Conservation (phyloP, 1,139 yeast genomes). For the Nakaseomyces bracarensis region DNA sequence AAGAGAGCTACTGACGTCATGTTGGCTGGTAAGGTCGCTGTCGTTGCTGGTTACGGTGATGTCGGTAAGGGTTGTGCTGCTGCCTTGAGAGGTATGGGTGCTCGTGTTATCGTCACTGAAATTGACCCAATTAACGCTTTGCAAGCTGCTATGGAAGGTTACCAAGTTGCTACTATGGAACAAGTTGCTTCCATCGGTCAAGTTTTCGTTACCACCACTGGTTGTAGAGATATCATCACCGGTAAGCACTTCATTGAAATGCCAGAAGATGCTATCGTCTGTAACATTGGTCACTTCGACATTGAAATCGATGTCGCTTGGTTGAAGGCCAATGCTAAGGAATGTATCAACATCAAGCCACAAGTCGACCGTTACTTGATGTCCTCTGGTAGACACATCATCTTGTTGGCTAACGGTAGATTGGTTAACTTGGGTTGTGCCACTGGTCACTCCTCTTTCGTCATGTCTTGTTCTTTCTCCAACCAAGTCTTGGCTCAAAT, state of each 20-base stretch:
- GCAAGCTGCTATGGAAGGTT: slow-evolving; percentile 99
- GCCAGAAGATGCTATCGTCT: slow-evolving; percentile 99
- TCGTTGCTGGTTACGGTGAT: slow-evolving; percentile 99
- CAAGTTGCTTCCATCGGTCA: slow-evolving; percentile 92
- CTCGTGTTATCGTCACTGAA: slow-evolving; percentile 96
- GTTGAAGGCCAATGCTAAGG: slow-evolving; percentile 86
- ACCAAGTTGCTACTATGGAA: slow-evolving; percentile 94
- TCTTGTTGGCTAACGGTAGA: slow-evolving; percentile 98
- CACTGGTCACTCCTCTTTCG: slow-evolving; percentile 98
- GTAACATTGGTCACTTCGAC: slow-evolving; percentile 99
- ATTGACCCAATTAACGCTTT: slow-evolving; percentile 98
- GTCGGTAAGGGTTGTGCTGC: slow-evolving; percentile 99
- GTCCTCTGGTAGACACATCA: slow-evolving; percentile 86
- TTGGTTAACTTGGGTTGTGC: slow-evolving; percentile 99
- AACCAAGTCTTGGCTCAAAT: slow-evolving; percentile 99
- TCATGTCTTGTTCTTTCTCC: slow-evolving; percentile 99
- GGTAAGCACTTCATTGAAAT: slow-evolving; percentile 78
- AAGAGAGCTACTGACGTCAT: slow-evolving; percentile 99
- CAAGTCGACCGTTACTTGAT: slow-evolving; percentile 97
- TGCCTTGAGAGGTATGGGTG: slow-evolving; percentile 99
- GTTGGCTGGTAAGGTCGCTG: slow-evolving; percentile 99
- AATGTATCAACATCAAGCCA: slow-evolving; percentile 95
- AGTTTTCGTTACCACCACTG: slow-evolving; percentile 98
- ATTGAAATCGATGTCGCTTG: slow-evolving; percentile 98
- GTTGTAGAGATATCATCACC: slow-evolving; percentile 97